Evolutionary conservation across 1,284 basidiomycete genomes (phyloP), one percentile per base, ranked within the genome.

Genomic region (Puccinia hordei): DNA sequence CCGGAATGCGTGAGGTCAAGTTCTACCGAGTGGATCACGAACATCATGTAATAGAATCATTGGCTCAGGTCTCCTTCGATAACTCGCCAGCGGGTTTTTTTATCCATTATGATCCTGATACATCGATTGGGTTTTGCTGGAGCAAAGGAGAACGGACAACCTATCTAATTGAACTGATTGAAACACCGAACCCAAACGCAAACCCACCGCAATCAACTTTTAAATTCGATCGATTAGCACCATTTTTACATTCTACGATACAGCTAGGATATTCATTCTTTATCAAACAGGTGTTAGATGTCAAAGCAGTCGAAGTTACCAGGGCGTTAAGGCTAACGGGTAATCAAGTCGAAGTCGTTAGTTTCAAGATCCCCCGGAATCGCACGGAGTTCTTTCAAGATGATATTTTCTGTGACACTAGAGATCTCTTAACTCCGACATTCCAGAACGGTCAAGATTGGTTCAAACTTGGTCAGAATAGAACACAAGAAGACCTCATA

Each of bases 291-390:
- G 68, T 81, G 15, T 84, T 86, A 49, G 86, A 88, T 81, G 85
- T 87, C 17, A 83, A 82, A 55, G 85, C 93, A 87, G 92, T 95
- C 30, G 89, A 91, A 85, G 92, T 95, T 84, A 84, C 86, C 10
- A 87, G 87, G 57, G 90, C 90, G 19, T 86, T 86, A 24, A 88
- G 92, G 55, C 87, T 91, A 69, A 94, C 95, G n/a, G 92, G 93
- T 86, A 94, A 94, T 87, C 93, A 95, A 68, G 90, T 97, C 38
- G 86, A 88, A 79, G 84, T 85, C 57, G 87, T 88, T n/a, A 82
- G 84, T 1, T 88, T 88, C 81, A 85, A 83, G 6, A 85, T 88
- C 1, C 87, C 87, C 9, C 83, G 87, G 19, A 87, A 87, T 61
- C 85, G 86, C 81, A 84, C 84, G 19, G 86, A 87, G 33, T 87